Percentiles rank a stretch among this genome's conserved stretches.
Conservation (phyloP, 2,329 filamentous ascomycete species). For the Scedosporium dehoogii region DNA sequence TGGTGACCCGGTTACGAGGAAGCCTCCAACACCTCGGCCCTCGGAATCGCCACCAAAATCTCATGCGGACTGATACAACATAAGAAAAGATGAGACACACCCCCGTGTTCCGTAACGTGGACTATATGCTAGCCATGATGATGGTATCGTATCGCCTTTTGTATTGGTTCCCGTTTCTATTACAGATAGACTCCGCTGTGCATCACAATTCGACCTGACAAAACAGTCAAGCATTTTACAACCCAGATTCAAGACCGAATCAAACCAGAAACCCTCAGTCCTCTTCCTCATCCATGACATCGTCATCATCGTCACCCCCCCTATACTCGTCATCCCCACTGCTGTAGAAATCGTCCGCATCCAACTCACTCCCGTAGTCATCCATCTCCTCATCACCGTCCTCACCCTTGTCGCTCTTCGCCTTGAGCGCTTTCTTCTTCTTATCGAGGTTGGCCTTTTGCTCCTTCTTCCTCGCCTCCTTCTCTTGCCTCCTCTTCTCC, state of each 20-base stretch:
- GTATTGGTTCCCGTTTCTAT: not conserved
- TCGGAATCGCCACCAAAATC: not conserved
- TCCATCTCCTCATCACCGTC: slow-evolving; percentile 28
- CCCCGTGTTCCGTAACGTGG: not conserved
- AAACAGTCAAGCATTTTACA: not conserved
- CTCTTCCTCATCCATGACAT: slow-evolving; percentile 7
- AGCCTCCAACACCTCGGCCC: not conserved
- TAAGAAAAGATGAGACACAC: not conserved
- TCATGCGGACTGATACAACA: not conserved
- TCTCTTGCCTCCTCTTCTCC: slow-evolving; percentile 68
- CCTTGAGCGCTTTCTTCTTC: slow-evolving; percentile 49
- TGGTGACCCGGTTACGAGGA: not conserved
- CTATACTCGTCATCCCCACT: slow-evolving; percentile 7
- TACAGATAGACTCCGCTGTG: not conserved
- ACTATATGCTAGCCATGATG: not conserved
- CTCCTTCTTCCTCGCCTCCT: slow-evolving; percentile 68
- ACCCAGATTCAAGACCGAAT: not conserved
- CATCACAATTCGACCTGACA: not conserved
- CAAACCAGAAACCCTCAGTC: not conserved
- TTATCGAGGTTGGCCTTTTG: slow-evolving; percentile 87
- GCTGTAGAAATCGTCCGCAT: slow-evolving; percentile 32
- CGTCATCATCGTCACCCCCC: slow-evolving; percentile 6
- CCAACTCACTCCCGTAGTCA: slow-evolving; percentile 25
- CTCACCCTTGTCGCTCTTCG: slow-evolving; percentile 21
- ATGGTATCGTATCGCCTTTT: not conserved